Conservation (phyloP, 2,329 filamentous ascomycete genomes). For the Ascochyta viciae-villosae region DNA sequence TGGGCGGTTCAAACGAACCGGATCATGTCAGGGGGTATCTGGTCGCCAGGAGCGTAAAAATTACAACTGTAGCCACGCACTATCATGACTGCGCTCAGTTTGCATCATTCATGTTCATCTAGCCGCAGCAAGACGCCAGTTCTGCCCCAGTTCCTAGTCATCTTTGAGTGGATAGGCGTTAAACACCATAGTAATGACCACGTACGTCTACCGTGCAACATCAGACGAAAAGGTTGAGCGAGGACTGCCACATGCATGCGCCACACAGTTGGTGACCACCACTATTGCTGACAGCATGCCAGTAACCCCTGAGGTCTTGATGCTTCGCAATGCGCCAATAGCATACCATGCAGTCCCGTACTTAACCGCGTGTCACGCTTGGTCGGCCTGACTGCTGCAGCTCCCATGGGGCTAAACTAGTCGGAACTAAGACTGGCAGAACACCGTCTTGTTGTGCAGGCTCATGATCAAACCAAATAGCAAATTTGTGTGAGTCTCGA, state of each 20-base stretch:
- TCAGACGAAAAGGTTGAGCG: neutral
- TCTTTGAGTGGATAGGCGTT: slow-evolving; percentile 32
- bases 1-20: slow-evolving; percentile 38
- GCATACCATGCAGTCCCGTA: slow-evolving; percentile 7
- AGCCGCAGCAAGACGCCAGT: slow-evolving; percentile 28
- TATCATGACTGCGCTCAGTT: slow-evolving; percentile 19
- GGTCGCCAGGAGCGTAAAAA: slow-evolving; percentile 36
- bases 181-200: neutral
- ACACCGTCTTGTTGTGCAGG: no score
- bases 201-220: neutral
- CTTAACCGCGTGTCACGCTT: slow-evolving; percentile 34
- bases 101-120: slow-evolving; percentile 29
- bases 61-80: slow-evolving; percentile 29
- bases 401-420: no score
- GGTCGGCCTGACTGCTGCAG: slow-evolving; percentile 25
- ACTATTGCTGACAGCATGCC: neutral
- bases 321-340: slow-evolving; percentile 2
- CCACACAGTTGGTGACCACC: slow-evolving; percentile 1
- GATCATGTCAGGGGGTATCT: slow-evolving; percentile 44
- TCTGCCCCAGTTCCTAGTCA: neutral
- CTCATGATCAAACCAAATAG: no score
- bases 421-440: no score
- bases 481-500: no score
- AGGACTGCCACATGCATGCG: neutral
- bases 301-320: neutral